Base-by-base conservation (phyloP, 2,329 filamentous ascomycete genomes). In the Cryphonectria parasitica region DNA sequence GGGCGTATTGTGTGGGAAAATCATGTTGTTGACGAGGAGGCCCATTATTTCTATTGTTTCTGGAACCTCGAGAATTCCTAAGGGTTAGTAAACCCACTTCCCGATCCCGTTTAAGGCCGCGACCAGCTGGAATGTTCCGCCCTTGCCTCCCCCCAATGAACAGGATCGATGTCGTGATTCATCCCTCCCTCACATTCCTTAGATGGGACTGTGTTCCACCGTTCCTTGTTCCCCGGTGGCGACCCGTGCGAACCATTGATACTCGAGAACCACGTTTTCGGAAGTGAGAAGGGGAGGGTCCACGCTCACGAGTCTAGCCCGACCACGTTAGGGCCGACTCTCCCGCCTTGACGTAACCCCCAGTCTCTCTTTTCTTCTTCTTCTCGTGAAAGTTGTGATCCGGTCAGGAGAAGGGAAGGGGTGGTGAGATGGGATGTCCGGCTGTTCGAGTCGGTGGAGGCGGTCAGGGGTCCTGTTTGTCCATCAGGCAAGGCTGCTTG, bases 391-490 rank as follows among this genome's bases (percentile, higher is more conserved):
- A 65, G 52, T 19, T 43, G 41, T 62, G n/a, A 58, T 49, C 69
- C 62, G 64, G 45, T 64, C 22, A 52, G 70, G 62, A 56, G 63
- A 65, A 52, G 41, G 69, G 22, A 11, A 10, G 45, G 22, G 45
- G 45, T 49, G 45, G 45, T 49, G 45, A 49, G 45, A 49, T 49
- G 4, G 2, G 45, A 7, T 49, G 22, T 49, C 8, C 11, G 22
- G 22, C n/a, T 22, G 22, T n/a, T n/a, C 22, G 22, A 66, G 39
- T 64, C 67, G 45, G 67, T 67, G 67, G 67, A 64, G 45, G 70
- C 41, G 64, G 67, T 34, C 34, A 54, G 58, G 56, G 36, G 25
- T 61, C 70, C 64, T 43, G 69, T 71, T 69, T 67, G 70, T 67
- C 67, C 36, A 64, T 8, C n/a, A 58, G 11, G 52, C 52, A 28